A percentile compares a stretch with the other conserved stretches of the same genome.
These are phyloP conservation scores for Acanthamoeba lugdunensis DNA, from an alignment of 208 protist genomes.

Conservation along the genomic window DNA sequence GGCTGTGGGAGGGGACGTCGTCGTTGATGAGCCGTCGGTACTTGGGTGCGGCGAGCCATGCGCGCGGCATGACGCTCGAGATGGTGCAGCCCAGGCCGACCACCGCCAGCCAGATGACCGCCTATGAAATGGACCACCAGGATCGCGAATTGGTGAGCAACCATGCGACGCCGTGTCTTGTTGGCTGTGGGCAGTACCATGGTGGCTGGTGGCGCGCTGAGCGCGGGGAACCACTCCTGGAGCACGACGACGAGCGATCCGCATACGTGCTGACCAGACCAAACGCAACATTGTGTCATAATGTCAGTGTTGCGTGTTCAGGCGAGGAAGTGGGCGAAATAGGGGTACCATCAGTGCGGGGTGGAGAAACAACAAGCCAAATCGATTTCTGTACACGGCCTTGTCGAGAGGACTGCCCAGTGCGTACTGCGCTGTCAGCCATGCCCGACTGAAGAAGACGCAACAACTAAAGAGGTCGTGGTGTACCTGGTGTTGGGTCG, in stretches of 20 bases:
- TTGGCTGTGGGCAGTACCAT: background rate
- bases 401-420: slow-evolving; percentile 1
- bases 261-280: background rate
- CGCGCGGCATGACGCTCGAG: slow-evolving; percentile 17
- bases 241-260: background rate
- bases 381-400: background rate
- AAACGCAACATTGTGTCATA: background rate
- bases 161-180: no score
- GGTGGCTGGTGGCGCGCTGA: background rate
- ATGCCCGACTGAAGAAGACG: background rate
- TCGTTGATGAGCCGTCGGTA: slow-evolving; percentile 2
- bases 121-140: background rate
- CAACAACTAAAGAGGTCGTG: background rate
- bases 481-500: slow-evolving; percentile 13
- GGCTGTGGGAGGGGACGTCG: slow-evolving; percentile 13
- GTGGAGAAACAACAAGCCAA: slow-evolving; percentile 41
- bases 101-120: background rate
- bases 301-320: background rate
- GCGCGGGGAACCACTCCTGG: background rate
- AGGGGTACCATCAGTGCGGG: background rate
- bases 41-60: slow-evolving; percentile 36
- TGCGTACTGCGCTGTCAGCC: no score
- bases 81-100: background rate
- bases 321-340: no score
- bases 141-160: background rate